Conservation (phyloP, 2,329 filamentous ascomycete genomes). For the Xylariales sp. region DNA sequence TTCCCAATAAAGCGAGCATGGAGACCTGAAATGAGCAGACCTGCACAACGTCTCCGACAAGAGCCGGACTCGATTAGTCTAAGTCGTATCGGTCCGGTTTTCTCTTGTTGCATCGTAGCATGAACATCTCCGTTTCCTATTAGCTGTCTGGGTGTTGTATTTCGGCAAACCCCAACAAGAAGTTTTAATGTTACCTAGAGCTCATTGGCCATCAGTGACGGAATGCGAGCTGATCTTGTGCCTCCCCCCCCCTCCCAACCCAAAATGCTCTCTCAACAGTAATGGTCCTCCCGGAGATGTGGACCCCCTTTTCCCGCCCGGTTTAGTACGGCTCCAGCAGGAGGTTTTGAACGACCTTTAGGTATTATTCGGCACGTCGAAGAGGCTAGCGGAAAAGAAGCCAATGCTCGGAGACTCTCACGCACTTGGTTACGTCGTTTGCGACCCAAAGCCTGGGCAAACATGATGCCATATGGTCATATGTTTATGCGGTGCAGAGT, state of each 20-base stretch:
- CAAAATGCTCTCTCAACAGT: background rate
- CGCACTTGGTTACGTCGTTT: background rate
- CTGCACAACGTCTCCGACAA: conserved; percentile 10
- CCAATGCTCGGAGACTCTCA: conserved; percentile 3
- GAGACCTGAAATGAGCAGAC: conserved; percentile 9
- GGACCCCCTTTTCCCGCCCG: conserved; percentile 7
- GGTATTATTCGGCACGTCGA: conserved; percentile 9
- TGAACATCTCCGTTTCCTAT: conserved; percentile 20
- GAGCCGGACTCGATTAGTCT: conserved; percentile 14
- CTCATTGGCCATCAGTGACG: conserved; percentile 29
- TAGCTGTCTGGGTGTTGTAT: conserved; percentile 21
- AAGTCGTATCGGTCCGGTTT: conserved; percentile 34
- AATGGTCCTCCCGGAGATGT: conserved; percentile 17
- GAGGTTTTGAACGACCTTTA: conserved; percentile 12
- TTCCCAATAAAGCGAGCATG: conserved; percentile 29
- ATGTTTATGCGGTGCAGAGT: background rate
- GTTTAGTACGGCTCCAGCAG: conserved; percentile 10
- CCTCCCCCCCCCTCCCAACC: no score
- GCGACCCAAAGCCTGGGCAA: conserved; percentile 4
- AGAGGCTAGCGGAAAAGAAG: background rate
- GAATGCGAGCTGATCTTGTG: conserved; percentile 31
- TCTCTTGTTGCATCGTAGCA: conserved; percentile 35
- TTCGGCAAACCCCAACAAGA: conserved; percentile 21
- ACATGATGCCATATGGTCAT: conserved; percentile 6
- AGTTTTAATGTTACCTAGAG: conserved; percentile 18